Conservation (phyloP, 169 alveolate species). For the Babesia gibsoni region DNA sequence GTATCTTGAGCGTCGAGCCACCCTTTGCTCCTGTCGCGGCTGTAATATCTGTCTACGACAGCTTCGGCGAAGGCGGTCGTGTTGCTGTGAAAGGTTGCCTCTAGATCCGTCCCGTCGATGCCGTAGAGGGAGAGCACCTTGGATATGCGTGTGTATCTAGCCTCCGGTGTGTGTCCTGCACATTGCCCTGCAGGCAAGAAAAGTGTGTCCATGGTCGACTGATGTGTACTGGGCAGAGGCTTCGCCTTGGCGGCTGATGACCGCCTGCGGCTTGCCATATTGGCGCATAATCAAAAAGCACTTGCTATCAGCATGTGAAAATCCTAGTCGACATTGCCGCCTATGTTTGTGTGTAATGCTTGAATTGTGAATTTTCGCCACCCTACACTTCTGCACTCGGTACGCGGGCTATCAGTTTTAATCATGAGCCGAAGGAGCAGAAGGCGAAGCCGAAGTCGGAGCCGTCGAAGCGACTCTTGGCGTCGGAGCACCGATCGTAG, state of each 20-base stretch:
- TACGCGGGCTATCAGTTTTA: neutral
- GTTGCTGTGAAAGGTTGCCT: neutral
- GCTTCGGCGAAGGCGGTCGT: conserved; percentile 13
- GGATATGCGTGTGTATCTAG: neutral
- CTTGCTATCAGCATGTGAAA: too few relatives aligned
- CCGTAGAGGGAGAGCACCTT: conserved; percentile 8
- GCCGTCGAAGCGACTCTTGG: conserved; percentile 31
- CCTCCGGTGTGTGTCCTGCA: neutral
- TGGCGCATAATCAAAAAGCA: neutral
- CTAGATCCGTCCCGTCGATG: neutral
- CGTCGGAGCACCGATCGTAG: conserved; percentile 27
- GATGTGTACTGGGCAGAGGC: neutral
- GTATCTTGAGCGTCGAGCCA: neutral
- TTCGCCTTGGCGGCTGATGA: neutral
- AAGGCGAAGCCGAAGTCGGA: conserved; percentile 38
- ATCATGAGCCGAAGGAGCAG: conserved; percentile 31
- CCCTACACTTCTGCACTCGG: conserved; percentile 24
- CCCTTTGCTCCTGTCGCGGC: conserved; percentile 2
- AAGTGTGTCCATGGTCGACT: neutral
- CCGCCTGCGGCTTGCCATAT: neutral
- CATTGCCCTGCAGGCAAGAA: neutral
- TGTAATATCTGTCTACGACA: conserved; percentile 7
- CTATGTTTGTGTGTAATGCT: conserved; percentile 10
- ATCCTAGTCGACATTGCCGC: too few relatives aligned
- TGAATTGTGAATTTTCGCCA: conserved; percentile 28